Percentiles rank a stretch among this genome's conserved stretches.
Conservation (phyloP, 2,329 filamentous ascomycete genomes). For the Chaetomiaceae sp. region DNA sequence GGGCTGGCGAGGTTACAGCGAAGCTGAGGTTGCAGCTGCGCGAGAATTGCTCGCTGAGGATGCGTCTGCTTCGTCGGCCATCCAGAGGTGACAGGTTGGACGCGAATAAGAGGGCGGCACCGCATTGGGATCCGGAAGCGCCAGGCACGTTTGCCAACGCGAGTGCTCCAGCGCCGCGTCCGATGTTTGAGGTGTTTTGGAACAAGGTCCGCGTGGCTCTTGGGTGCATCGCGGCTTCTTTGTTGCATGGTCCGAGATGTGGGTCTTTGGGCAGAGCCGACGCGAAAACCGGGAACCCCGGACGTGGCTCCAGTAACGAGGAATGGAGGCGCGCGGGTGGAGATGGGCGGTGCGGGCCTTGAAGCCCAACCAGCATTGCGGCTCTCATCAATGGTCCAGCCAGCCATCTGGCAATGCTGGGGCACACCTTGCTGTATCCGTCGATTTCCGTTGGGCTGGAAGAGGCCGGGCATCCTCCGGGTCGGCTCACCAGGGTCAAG, state of each 20-base stretch:
- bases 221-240: constrained; percentile 23
- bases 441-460: constrained; percentile 18
- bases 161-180: constrained; percentile 3
- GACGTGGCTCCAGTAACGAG: constrained; percentile 37
- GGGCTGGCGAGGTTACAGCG: constrained; percentile 67
- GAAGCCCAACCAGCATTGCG: constrained; percentile 24
- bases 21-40: constrained; percentile 65
- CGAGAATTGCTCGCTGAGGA: constrained; percentile 58
- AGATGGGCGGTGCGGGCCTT: constrained; percentile 20
- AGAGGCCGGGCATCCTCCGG: constrained; percentile 14
- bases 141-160: not conserved
- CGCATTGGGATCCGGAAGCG: constrained; percentile 20
- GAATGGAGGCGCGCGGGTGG: constrained; percentile 14
- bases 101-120: constrained; percentile 2
- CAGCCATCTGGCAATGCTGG: no score
- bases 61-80: constrained; percentile 28
- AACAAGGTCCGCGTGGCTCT: constrained; percentile 16
- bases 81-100: constrained; percentile 36
- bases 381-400: no score
- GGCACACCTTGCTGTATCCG: no score
- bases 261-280: constrained; percentile 32
- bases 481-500: constrained; percentile 6
- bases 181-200: constrained; percentile 9
- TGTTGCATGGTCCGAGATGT: constrained; percentile 25
- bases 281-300: constrained; percentile 23